Conservation (phyloP, 805 yeast genomes). For the Myxozyma melibiosi region DNA sequence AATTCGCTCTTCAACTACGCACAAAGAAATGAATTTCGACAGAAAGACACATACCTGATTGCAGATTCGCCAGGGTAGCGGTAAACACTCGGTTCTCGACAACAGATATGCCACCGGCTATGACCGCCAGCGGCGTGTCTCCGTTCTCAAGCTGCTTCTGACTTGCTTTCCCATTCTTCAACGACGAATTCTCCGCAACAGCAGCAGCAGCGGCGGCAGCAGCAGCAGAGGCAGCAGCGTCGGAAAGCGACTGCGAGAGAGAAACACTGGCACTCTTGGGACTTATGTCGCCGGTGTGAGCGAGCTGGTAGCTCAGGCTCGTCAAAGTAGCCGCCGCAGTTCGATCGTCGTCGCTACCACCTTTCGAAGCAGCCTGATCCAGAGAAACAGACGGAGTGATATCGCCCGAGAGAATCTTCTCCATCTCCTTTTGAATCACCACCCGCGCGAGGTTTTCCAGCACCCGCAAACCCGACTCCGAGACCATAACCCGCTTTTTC, state of each 20-base stretch:
- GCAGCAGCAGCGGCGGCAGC: neutral
- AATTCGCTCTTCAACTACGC: too few species aligned
- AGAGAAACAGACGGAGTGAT: too few species aligned
- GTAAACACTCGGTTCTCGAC: neutral
- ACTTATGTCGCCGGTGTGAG: neutral
- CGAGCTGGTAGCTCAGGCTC: slow-evolving; percentile 7
- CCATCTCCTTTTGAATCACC: slow-evolving; percentile 27
- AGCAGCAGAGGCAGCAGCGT: neutral
- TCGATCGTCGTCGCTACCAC: slow-evolving; percentile 15
- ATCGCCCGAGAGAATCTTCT: slow-evolving; percentile 23
- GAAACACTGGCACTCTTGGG: neutral
- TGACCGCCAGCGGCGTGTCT: neutral
- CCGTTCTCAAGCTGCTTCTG: neutral
- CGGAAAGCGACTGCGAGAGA: neutral
- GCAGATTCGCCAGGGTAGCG: neutral
- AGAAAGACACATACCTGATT: slow-evolving; percentile 1
- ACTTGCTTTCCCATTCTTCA: neutral
- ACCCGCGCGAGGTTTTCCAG: slow-evolving; percentile 28
- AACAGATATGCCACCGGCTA: neutral
- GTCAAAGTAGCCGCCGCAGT: slow-evolving; percentile 19
- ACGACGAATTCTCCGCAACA: neutral
- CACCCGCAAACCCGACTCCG: slow-evolving; percentile 13
- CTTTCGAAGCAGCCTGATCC: neutral
- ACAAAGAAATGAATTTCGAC: too few species aligned
- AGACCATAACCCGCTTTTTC: neutral